A percentile compares a stretch with the other conserved stretches of the same genome.
Evolutionary conservation across 2,329 filamentous ascomycete genomes (phyloP).

Genomic region (Coniochaeta prunicola): DNA sequence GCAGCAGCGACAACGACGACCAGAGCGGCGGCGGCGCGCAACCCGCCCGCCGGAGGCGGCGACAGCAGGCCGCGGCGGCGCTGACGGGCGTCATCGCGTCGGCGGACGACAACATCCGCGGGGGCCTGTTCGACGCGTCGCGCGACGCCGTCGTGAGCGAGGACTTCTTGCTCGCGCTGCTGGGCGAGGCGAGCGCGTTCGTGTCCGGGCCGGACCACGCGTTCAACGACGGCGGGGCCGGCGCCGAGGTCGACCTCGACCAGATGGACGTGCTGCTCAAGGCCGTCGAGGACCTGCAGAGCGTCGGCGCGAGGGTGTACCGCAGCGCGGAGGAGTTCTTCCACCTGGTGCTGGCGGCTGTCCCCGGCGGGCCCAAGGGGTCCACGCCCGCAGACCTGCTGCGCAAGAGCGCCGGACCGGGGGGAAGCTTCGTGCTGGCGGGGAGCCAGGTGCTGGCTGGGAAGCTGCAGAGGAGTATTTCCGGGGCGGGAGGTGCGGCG

Average conservation of each 20-base stretch:
- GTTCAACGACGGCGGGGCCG: slow-evolving; percentile 10
- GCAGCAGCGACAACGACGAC: slow-evolving; percentile 51
- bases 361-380: slow-evolving; percentile 49
- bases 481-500: slow-evolving; percentile 43
- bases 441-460: slow-evolving; percentile 65
- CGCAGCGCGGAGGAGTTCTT: slow-evolving; percentile 73
- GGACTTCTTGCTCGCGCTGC: slow-evolving; percentile 74
- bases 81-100: slow-evolving; percentile 79
- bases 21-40: too few species aligned
- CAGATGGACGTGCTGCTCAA: slow-evolving; percentile 72
- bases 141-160: slow-evolving; percentile 80
- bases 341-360: slow-evolving; percentile 64
- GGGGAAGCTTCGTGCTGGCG: slow-evolving; percentile 60
- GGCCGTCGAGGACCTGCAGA: slow-evolving; percentile 72
- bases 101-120: slow-evolving; percentile 83
- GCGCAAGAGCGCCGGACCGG: slow-evolving; percentile 36
- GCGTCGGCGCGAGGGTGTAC: slow-evolving; percentile 64
- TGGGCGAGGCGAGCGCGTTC: slow-evolving; percentile 78
- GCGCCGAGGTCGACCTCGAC: slow-evolving; percentile 53
- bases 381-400: slow-evolving; percentile 61
- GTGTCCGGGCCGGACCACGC: slow-evolving; percentile 37
- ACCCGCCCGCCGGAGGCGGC: slow-evolving; percentile 40
- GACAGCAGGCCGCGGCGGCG: slow-evolving; percentile 65
- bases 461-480: slow-evolving; percentile 53
- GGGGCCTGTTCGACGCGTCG: slow-evolving; percentile 76